These are phyloP conservation scores for Pyricularia pennisetigena DNA, from an alignment of 2,329 filamentous ascomycete genomes.

Conservation along the genomic window DNA sequence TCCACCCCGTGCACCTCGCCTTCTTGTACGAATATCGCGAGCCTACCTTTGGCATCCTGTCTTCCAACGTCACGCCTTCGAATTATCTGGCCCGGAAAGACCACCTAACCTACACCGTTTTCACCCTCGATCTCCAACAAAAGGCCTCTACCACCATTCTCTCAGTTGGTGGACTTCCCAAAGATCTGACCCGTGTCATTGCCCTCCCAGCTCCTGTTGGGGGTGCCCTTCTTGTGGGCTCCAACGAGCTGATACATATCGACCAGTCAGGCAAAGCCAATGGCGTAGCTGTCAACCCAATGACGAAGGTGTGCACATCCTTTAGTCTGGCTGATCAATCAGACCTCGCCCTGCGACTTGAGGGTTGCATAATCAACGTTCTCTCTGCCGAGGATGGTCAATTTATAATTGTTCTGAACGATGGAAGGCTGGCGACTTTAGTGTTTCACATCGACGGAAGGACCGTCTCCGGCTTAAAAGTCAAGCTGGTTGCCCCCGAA, in stretches of 20 bases:
- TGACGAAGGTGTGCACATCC: slow-evolving; percentile 71
- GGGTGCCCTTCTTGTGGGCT: slow-evolving; percentile 75
- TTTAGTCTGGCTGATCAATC: slow-evolving; percentile 85
- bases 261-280: slow-evolving; percentile 93
- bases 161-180: slow-evolving; percentile 75
- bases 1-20: slow-evolving; percentile 82
- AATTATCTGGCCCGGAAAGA: slow-evolving; percentile 75
- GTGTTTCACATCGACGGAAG: slow-evolving; percentile 83
- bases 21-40: slow-evolving; percentile 97
- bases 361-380: slow-evolving; percentile 69
- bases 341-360: slow-evolving; percentile 66
- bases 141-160: slow-evolving; percentile 87
- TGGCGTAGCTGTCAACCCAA: slow-evolving; percentile 85
- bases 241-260: slow-evolving; percentile 88
- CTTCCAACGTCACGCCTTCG: slow-evolving; percentile 65
- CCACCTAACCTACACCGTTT: slow-evolving; percentile 82
- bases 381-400: slow-evolving; percentile 71
- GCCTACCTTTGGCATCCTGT: slow-evolving; percentile 91
- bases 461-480: slow-evolving; percentile 76
- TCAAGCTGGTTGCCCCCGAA: slow-evolving; percentile 54
- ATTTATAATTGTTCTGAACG: slow-evolving; percentile 69
- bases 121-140: slow-evolving; percentile 89
- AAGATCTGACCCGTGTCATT: slow-evolving; percentile 75
- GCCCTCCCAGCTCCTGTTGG: slow-evolving; percentile 80
- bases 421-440: slow-evolving; percentile 65